Base-by-base conservation (phyloP, 768 basidiomycete genomes). In the Pulveroboletus ravenelii region DNA sequence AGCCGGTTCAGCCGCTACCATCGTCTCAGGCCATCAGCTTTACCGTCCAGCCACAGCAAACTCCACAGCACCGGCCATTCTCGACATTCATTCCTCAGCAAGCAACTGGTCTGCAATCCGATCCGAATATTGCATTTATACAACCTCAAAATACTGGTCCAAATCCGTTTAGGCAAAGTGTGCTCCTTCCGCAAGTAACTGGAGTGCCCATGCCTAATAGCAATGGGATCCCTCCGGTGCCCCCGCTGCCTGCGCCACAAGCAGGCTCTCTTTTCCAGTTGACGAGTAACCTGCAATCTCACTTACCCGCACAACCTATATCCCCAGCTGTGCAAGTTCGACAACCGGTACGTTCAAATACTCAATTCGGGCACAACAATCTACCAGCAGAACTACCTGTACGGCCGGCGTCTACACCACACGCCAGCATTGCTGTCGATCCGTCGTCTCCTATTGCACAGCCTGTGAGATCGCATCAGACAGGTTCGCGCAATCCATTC, bases 401-500 rank as follows among this genome's bases (percentile, higher is more conserved):
- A 17, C 82, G 85, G 6, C 85, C 85, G 14, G 82, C 81, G 0
- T 90, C 89, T 2, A 88, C 89, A 1, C 89, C 89, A 9, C 74
- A 86, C 18, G 78, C 76, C 5, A 70, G 73, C 15, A 60, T 73
- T 34, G 60, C 57, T 30, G 41, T 55, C 42, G 52, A 50, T 6
- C 59, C 60, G 48, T 62, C 48, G 38, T 59, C 64, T 29, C 75
- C 78, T 34, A 56, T 72, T 3, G 73, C 77, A 3, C 82, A 85
- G 60, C 82, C 84, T 7, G 78, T 97, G 25, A 84, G 82, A 59
- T 77, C 93, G 6, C 94, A 98, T 65, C 83, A 87, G 65, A 99
- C 96, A 3, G 95, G 96, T 25, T 90, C 91, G 7, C 84, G 82
- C 58, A 99, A 99, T 76, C 96, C 96, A 3, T 99, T 99, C 56